Base-by-base conservation (phyloP, 192 early-diverging fungal genomes). In the Obelidium mucronatum region DNA sequence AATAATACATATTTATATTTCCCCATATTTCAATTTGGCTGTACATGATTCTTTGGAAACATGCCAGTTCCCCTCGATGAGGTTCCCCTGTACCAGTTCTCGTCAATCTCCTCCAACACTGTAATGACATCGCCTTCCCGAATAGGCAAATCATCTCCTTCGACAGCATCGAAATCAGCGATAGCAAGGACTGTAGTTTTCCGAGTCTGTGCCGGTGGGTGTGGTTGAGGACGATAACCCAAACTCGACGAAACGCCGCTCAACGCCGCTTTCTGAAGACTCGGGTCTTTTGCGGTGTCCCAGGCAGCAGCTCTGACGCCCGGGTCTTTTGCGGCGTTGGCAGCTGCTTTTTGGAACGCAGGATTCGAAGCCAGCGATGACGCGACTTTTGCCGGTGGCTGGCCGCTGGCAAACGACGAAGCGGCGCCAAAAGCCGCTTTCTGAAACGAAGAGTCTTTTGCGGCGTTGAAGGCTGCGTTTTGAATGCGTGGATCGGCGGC, bases 21-120 rank as follows among this genome's bases (percentile, higher is more conserved):
- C n/a, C n/a, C n/a, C n/a, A n/a, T 48, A 42, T 35, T 19, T 67
- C 30, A 67, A 17, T 39, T 42, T 30, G 30, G 17, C 44, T 60
- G 37, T 6, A 64, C 65, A 37, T 75, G 52, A 40, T 67, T 75
- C 34, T 75, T 75, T 40, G 73, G 73, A 42, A 67, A 67, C 19
- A 75, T 75, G 8, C 73, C 73, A 8, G 17, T 30, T 13, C 65
- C 65, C 15, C 35, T 35, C 31, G n/a, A 39, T 11, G 24, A 31
- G 1, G 31, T 19, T 0, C 73, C 65, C 8, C 65, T 61, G 39
- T 75, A 75, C 73, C 73, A 72, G 30, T 72, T 72, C 36, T 55
- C 69, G 36, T 72, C 69, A 59, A 72, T 59, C 34, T 72, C 69
- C 17, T 75, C 65, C 19, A 67, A 36, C 30, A 75, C 73, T 11